Evolutionary conservation across 139 green algal species (phyloP).

Genomic region (Chlorella sp.): DNA sequence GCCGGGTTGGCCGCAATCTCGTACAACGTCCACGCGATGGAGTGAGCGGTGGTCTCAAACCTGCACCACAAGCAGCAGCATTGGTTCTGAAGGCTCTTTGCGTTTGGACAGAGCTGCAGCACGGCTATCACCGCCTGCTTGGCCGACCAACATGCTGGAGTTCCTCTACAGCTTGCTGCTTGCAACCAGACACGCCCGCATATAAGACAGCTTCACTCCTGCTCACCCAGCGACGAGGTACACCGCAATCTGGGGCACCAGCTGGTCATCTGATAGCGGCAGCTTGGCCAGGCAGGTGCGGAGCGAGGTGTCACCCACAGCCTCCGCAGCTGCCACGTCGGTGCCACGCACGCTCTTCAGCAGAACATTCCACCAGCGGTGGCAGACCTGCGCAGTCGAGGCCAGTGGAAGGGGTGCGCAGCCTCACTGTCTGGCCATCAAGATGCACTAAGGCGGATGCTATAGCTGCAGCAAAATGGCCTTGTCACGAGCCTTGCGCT

Average conservation of each 20-base stretch:
- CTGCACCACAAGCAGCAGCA: too few species aligned
- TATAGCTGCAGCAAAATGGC: too few species aligned
- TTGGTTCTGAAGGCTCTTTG: too few species aligned
- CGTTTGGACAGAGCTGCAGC: too few species aligned
- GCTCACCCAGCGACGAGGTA: conserved; percentile 11
- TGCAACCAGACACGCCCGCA: too few species aligned
- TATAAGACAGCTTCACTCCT: too few species aligned
- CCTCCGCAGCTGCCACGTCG: background rate
- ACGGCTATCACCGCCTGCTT: too few species aligned
- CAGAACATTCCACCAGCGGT: conserved; percentile 10
- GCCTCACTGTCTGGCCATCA: too few species aligned
- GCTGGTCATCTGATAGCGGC: background rate
- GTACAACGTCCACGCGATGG: conserved; percentile 10
- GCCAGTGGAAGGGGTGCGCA: background rate
- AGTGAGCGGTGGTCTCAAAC: conserved; percentile 27
- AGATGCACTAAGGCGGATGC: too few species aligned
- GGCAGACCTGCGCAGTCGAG: background rate
- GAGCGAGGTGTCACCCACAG: conserved; percentile 10
- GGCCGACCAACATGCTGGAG: too few species aligned
- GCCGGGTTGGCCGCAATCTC: conserved; percentile 3
- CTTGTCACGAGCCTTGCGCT: too few species aligned
- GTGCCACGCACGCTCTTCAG: background rate
- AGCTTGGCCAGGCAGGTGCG: conserved; percentile 8
- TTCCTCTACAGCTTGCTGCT: too few species aligned
- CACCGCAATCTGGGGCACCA: background rate